Base-by-base conservation (phyloP, 352 stramenopile genomes). In the Phytophthora vignae region DNA sequence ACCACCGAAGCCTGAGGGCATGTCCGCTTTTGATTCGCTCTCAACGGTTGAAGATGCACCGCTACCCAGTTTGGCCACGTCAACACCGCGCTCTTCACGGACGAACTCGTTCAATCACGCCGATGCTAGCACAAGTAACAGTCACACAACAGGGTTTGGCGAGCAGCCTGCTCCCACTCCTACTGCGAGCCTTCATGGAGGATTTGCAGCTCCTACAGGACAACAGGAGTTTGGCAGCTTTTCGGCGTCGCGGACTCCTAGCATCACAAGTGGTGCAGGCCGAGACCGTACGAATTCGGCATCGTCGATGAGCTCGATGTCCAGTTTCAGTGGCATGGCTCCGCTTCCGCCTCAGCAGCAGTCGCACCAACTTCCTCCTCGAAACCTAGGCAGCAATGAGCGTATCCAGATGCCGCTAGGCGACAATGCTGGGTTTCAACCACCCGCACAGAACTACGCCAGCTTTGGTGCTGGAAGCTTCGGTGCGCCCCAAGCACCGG, bases 1-100 rank as follows among this genome's bases (percentile, higher is more conserved):
- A 17, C 36, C 64, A 44, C 79, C 40, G 1, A 74, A 82, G 27
- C 57, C 65, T 17, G 77, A 90, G 31, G 71, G 83, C 8, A 85
- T 84, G 72, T 87, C 87, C 29, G 82, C 87, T 14, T 94, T 93
- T 65, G 87, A 82, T 4, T 77, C 74, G 1, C 59, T 94, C 1
- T 79, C 80, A 15, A 64, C 74, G 7, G 55, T 54, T 14, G 66
- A 71, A 12, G 84, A 90, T 40, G 50, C 67, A 29, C 61, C 71
- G 0, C 53, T 87, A 4, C 68, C 80, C 50, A 79, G 52, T 50
- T 48, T 87, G 19, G 19, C 55, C 8, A 73, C 68, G 7, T 77
- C 59, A 25, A 71, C 75, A 4, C 64, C 74, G 15, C 64, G 60
- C 29, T 75, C 71, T 17, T 70, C 58, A n/a, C 71, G 61, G 36